Evolutionary conservation across 768 basidiomycete genomes (phyloP).

Genomic region (Xerocomus spinulosus): DNA sequence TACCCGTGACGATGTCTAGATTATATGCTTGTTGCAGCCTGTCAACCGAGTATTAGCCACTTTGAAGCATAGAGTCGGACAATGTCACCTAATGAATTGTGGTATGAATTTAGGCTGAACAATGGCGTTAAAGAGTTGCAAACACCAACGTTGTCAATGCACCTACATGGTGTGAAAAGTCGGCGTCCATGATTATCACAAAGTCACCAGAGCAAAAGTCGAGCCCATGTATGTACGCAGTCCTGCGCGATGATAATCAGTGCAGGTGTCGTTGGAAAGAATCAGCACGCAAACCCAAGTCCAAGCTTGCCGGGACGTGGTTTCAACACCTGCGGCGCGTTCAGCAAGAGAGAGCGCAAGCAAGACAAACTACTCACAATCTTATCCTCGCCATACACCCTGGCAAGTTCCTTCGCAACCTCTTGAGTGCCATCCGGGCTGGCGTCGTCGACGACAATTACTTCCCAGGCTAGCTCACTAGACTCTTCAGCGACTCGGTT

Average conservation of each 20-base stretch:
- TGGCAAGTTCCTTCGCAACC: conserved; percentile 73
- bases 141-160: neutral
- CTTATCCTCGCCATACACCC: conserved; percentile 77
- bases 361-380: conserved; percentile 47
- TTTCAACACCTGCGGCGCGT: conserved; percentile 57
- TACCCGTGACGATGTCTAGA: conserved; percentile 91
- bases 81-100: conserved; percentile 72
- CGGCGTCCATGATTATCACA: conserved; percentile 96
- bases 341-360: neutral
- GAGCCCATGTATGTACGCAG: conserved; percentile 89
- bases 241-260: conserved; percentile 41
- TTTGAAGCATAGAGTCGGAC: neutral
- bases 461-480: conserved; percentile 78
- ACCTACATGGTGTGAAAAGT: conserved; percentile 91
- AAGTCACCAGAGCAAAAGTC: conserved; percentile 89
- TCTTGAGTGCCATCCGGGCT: conserved; percentile 93
- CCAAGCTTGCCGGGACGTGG: conserved; percentile 90
- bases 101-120: conserved; percentile 92
- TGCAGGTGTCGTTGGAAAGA: neutral
- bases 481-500: conserved; percentile 12
- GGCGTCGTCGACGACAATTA: conserved; percentile 89
- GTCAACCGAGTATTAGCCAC: conserved; percentile 2
- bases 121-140: conserved; percentile 3
- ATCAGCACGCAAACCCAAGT: conserved; percentile 58
- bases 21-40: conserved; percentile 83